Evolutionary conservation across 495 filamentous ascomycete genomes (phyloP), one percentile per base, ranked within the genome.

Genomic region (Xylaria cubensis): DNA sequence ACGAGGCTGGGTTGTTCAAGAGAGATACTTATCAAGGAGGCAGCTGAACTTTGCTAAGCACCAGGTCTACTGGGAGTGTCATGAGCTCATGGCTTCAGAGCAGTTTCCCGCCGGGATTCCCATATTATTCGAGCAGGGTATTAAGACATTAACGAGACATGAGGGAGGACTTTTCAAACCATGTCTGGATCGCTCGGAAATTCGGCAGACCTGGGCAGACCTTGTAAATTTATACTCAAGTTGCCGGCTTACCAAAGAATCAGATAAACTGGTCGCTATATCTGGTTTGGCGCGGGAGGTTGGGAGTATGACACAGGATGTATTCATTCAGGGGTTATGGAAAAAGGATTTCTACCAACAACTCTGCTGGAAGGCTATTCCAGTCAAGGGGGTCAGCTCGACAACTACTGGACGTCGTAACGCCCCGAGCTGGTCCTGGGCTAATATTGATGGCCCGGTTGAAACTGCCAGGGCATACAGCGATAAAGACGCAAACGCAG

Each of bases 1-100:
- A 9, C 76, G 81, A 26, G 80, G 70, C 9, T 82, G 81, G 81
- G 77, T 77, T 8, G 36, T 79, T 13, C 80, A 82, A 58, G 81
- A 82, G 73, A 72, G 78, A 21, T 53, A 80, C 12, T 67, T 82
- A n/a, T 19, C 78, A 8, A 73, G 67, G 13, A 74, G 78, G 1
- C 71, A 70, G 19, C 44, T 82, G 13, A 73, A 68, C 63, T 82
- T 79, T 63, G 34, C 72, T 12, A 26, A 29, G 13, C 48, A 34
- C 21, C 76, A 82, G 56, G 39, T 81, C 6, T 79, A 71, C 53
- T 82, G 80, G 79, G 74, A 81, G 59, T 82, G 79, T 58, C 36
- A 26, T 13, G 59, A 72, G 44, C 66, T 67, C 24, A 26, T 13
- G 7, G 70, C 70, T 61, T 66, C n/a, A 34, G 73, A 75, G n/a